Evolutionary conservation across 2,329 filamentous ascomycete genomes (phyloP), one percentile per base, ranked within the genome.

Genomic region (Ceratocystis ficicola): DNA sequence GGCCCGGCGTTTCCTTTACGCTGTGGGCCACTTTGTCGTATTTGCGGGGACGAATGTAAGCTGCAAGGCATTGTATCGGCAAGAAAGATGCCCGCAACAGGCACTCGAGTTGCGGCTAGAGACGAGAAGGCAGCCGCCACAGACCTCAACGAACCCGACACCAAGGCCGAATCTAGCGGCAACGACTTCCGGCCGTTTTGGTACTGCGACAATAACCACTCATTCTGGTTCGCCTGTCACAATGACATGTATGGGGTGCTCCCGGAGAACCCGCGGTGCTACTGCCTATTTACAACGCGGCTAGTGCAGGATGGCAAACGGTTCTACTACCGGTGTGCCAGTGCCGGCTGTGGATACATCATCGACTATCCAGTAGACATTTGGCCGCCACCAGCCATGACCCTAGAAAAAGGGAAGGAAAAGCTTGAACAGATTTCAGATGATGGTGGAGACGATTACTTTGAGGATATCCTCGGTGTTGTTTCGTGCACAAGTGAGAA

Each of bases 191-290:
- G 52, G 3, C 52, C 52, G 7, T 57, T 57, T 5, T 67, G 62
- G 65, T 50, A 60, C 28, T 67, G 65, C 32, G 44, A 59, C 25
- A 52, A 64, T 3, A 50, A 46, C 28, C 65, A 67, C 48, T 32
- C 61, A 7, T 44, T 60, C 3, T 50, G 65, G 17, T 50, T 67
- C 7, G 63, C 60, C 7, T 64, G 63, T 2, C 65, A 57, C 30
- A 63, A 67, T 20, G 66, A 67, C 44, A 63, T 65, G 57, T n/a
- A 63, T 32, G 63, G 66, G 28, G 52, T 67, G 44, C 44, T 67
- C n/a, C 60, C 66, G 20, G 66, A 67, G 50, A 67, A 67, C 55
- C 66, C 66, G n/a, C 46, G 66, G 8, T 67, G 63, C 32, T 67
- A 65, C 44, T 67, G 66, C 44, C 46, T 63, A 1, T 67, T 67